A percentile compares a stretch with the other conserved stretches of the same genome.
Conservation (phyloP, 2,329 filamentous ascomycete species). For the Phyllosticta citribraziliensis region DNA sequence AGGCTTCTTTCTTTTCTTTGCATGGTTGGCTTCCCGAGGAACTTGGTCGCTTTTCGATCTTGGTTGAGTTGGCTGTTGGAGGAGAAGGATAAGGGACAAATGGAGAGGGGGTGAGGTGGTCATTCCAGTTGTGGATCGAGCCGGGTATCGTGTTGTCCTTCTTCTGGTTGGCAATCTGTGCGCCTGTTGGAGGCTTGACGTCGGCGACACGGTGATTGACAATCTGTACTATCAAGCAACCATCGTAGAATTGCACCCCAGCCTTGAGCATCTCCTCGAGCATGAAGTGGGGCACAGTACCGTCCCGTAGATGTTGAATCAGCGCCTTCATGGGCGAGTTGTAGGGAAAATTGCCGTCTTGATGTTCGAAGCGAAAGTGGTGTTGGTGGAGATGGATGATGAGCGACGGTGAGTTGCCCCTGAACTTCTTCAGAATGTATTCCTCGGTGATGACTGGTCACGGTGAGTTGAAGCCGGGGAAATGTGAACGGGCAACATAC, state of each 20-base stretch:
- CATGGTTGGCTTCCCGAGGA: slow-evolving; percentile 12
- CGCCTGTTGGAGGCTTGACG: slow-evolving; percentile 45
- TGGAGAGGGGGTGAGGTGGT: slow-evolving; percentile 80
- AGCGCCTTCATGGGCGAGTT: slow-evolving; percentile 81
- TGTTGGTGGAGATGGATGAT: slow-evolving; percentile 76
- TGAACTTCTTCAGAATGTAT: slow-evolving; percentile 77
- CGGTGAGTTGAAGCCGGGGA: background rate
- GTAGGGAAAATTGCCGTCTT: slow-evolving; percentile 86
- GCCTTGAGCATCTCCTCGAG: slow-evolving; percentile 63
- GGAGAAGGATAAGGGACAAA: slow-evolving; percentile 58
- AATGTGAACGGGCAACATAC: slow-evolving; percentile 13
- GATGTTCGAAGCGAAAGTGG: slow-evolving; percentile 78
- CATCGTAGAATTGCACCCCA: slow-evolving; percentile 80
- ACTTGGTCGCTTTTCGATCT: slow-evolving; percentile 15
- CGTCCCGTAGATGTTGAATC: slow-evolving; percentile 64
- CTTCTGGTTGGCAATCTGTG: slow-evolving; percentile 38
- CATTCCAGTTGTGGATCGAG: slow-evolving; percentile 88
- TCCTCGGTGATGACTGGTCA: slow-evolving; percentile 57
- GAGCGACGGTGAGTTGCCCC: slow-evolving; percentile 64
- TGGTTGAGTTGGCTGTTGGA: slow-evolving; percentile 17
- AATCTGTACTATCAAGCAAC: slow-evolving; percentile 89
- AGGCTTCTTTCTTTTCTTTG: slow-evolving; percentile 12
- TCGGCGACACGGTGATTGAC: slow-evolving; percentile 70
- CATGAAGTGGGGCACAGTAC: slow-evolving; percentile 83
- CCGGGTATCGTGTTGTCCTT: slow-evolving; percentile 55